A percentile compares a stretch with the other conserved stretches of the same genome.
Conservation (phyloP, 2,329 filamentous ascomycete species). For the Drechmeria coniospora region DNA sequence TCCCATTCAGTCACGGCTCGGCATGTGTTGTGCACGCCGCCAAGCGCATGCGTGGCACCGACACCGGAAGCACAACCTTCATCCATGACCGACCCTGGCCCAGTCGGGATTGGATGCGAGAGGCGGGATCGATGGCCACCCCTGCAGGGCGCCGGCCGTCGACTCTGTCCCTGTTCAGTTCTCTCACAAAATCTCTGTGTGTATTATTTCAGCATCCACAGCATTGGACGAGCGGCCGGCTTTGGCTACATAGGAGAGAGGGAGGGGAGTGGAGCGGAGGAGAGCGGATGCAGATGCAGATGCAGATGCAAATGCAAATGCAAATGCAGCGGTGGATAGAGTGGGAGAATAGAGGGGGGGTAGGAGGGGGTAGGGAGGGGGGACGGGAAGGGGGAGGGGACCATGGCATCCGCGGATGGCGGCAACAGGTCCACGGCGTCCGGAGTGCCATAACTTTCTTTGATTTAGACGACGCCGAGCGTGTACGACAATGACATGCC, state of each 20-base stretch:
- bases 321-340: no score
- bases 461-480: not conserved
- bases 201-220: conserved; percentile 6
- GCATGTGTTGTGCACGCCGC: no score
- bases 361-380: no score
- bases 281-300: no score
- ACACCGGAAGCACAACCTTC: not conserved
- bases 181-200: conserved; percentile 3
- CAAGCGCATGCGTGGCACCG: no score
- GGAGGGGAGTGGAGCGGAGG: no score
- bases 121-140: not conserved
- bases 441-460: conserved; percentile 2
- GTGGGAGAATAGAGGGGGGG: no score
- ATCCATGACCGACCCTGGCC: not conserved
- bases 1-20: no score
- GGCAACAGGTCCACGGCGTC: conserved; percentile 8
- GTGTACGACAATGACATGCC: conserved; percentile 2
- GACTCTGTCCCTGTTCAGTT: not conserved
- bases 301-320: no score
- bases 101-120: not conserved
- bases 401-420: conserved; percentile 8
- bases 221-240: conserved; percentile 5
- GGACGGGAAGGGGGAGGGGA: no score
- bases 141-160: not conserved
- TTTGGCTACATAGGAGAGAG: conserved; percentile 6